Conservation (phyloP, 371 early-diverging fungal species). For the Mortierella sp. region DNA sequence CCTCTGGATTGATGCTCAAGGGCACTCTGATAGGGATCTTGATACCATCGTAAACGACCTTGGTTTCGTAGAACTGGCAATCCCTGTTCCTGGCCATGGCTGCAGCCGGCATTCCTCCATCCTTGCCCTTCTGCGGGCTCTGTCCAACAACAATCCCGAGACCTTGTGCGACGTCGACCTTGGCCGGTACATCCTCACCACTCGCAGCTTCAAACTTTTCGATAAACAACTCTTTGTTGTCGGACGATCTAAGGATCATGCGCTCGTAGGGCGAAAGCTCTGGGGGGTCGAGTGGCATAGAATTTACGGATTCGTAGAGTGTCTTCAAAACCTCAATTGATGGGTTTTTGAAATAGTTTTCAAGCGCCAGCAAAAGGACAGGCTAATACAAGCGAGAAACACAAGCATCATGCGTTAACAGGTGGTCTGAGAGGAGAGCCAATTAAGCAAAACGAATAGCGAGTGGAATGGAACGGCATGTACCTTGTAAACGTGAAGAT, state of each 20-base stretch:
- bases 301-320: slow-evolving; percentile 87
- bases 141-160: slow-evolving; percentile 54
- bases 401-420: background rate
- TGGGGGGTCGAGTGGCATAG: slow-evolving; percentile 91
- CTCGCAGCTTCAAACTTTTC: slow-evolving; percentile 76
- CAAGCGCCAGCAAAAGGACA: slow-evolving; percentile 88
- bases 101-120: slow-evolving; percentile 8
- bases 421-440: background rate
- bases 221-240: slow-evolving; percentile 87
- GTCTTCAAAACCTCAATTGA: slow-evolving; percentile 80
- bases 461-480: background rate
- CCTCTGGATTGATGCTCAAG: slow-evolving; percentile 85
- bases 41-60: slow-evolving; percentile 83
- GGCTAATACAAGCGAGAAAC: slow-evolving; percentile 66
- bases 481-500: slow-evolving; percentile 95
- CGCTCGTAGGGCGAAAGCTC: slow-evolving; percentile 81
- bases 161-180: slow-evolving; percentile 46
- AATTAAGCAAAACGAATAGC: background rate
- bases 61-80: slow-evolving; percentile 88
- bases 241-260: slow-evolving; percentile 82
- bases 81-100: slow-evolving; percentile 76
- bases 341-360: slow-evolving; percentile 90
- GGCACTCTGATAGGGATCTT: slow-evolving; percentile 91
- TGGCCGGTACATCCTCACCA: slow-evolving; percentile 24
- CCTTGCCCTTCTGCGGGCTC: slow-evolving; percentile 29